Conservation (phyloP, 2,329 filamentous ascomycete genomes). For the Blastomyces emzantsi region DNA sequence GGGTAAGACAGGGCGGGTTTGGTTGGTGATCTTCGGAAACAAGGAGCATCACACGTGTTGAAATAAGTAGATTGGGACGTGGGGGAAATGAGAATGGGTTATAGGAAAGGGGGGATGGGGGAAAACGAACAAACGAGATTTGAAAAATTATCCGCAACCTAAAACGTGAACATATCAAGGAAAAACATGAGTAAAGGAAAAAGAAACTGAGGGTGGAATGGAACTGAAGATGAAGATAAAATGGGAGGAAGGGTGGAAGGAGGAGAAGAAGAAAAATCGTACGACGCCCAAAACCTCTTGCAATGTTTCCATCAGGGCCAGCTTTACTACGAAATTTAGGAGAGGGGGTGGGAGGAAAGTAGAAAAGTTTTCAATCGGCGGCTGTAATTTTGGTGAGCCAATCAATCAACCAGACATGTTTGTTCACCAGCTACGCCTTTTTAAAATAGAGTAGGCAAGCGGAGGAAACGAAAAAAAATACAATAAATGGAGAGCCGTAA, state of each 20-base stretch:
- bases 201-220: background rate
- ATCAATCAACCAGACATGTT: background rate
- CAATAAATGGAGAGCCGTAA: slow-evolving; percentile 4
- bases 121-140: slow-evolving; percentile 7
- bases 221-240: background rate
- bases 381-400: background rate
- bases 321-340: background rate
- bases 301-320: background rate
- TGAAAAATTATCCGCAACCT: slow-evolving; percentile 4
- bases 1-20: background rate
- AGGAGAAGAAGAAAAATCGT: background rate
- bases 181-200: background rate
- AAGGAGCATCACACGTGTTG: background rate
- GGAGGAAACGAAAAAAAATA: background rate
- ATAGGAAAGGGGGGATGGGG: background rate
- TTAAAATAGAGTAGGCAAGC: background rate
- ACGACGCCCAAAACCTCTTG: background rate
- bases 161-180: background rate
- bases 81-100: background rate
- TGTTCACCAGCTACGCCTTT: background rate
- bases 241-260: background rate
- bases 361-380: background rate
- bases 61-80: background rate
- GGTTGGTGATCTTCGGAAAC: background rate
- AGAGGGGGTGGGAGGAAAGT: background rate